A percentile compares a stretch with the other conserved stretches of the same genome.
Evolutionary conservation across 306 rosid genomes (phyloP).

Genomic region (Potentilla sterilis): DNA sequence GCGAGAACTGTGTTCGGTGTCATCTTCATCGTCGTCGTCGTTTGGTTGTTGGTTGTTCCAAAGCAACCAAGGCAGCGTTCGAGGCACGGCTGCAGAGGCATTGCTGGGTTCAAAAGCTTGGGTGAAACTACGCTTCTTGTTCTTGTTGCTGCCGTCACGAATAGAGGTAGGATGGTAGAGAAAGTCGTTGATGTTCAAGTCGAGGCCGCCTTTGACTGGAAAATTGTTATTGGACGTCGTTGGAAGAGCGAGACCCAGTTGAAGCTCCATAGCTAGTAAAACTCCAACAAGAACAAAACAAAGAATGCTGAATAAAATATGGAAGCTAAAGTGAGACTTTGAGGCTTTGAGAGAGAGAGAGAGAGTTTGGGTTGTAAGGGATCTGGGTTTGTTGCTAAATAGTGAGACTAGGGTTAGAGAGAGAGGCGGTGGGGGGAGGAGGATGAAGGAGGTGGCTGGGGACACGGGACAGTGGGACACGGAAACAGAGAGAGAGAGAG

Average conservation of each 20-base stretch:
- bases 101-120: slow-evolving; percentile 29
- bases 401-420: background rate
- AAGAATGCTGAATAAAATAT: background rate
- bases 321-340: background rate
- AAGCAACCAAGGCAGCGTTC: slow-evolving; percentile 59
- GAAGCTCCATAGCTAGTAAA: slow-evolving; percentile 55
- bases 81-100: slow-evolving; percentile 25
- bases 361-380: slow-evolving; percentile 12
- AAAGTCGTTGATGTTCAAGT: slow-evolving; percentile 25
- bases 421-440: background rate
- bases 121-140: slow-evolving; percentile 36
- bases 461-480: slow-evolving; percentile 33
- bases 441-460: slow-evolving; percentile 21
- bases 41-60: slow-evolving; percentile 44
- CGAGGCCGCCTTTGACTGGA: slow-evolving; percentile 20
- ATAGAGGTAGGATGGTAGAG: background rate
- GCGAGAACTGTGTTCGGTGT: slow-evolving; percentile 15
- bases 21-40: slow-evolving; percentile 33
- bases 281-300: slow-evolving; percentile 20
- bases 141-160: slow-evolving; percentile 13
- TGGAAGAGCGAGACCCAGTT: slow-evolving; percentile 64
- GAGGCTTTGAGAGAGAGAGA: slow-evolving; percentile 1
- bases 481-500: background rate
- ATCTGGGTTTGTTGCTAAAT: slow-evolving; percentile 12
- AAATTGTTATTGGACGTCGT: background rate